phyloP scores from a whole-genome alignment of 1,139 yeast genomes.

The Yamadazyma oceani region DNA sequence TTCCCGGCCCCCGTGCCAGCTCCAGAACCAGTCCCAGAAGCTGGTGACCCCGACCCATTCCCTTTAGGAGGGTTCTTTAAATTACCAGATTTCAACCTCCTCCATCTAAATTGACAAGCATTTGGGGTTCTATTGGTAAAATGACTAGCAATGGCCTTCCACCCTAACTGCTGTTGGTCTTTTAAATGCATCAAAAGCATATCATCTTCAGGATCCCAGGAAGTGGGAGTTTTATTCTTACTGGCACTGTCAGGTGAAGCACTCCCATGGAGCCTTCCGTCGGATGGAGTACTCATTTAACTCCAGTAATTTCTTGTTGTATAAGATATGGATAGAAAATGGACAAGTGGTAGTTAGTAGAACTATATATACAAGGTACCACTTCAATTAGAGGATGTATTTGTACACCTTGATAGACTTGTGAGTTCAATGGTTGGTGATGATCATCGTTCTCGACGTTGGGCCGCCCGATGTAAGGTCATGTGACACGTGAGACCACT shows the following conservation, averaged over 20 bases:
- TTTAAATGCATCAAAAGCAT: constrained; percentile 64
- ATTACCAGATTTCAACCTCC: constrained; percentile 65
- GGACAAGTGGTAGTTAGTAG: too few species aligned
- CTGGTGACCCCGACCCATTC: too few species aligned
- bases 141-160: constrained; percentile 74
- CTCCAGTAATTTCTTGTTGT: too few species aligned
- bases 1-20: too few species aligned
- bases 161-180: constrained; percentile 69
- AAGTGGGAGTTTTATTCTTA: constrained; percentile 55
- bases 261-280: constrained; percentile 4
- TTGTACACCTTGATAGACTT: too few species aligned
- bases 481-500: background rate
- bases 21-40: too few species aligned
- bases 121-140: constrained; percentile 71
- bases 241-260: constrained; percentile 16
- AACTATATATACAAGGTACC: too few species aligned
- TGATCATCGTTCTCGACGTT: constrained; percentile 13
- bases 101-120: constrained; percentile 80
- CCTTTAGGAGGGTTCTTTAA: constrained; percentile 55
- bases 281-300: constrained; percentile 1
- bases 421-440: constrained; percentile 5
- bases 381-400: too few species aligned
- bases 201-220: constrained; percentile 79
- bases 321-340: too few species aligned
- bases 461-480: background rate